Conservation (phyloP, 768 basidiomycete genomes). For the Leccinum ochraceum region DNA sequence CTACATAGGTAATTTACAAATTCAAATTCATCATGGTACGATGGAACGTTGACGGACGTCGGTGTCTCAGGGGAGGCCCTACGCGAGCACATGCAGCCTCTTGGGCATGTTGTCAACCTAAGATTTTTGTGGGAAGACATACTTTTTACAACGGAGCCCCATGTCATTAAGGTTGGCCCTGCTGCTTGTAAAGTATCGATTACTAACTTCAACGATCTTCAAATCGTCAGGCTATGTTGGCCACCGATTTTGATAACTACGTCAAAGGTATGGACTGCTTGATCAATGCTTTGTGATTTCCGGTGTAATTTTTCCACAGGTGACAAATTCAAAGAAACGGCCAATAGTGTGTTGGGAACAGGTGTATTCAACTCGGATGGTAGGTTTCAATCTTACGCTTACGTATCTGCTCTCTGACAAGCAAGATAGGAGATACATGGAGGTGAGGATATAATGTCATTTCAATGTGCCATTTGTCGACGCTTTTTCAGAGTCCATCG, state of each 20-base stretch:
- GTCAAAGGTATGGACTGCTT: constrained; percentile 39
- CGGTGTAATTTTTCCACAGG: constrained; percentile 26
- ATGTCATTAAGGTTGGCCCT: constrained; percentile 41
- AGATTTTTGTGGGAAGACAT: constrained; percentile 50
- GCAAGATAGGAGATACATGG: constrained; percentile 60
- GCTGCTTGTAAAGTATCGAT: not conserved
- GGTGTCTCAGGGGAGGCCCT: constrained; percentile 23
- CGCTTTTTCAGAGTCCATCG: constrained; percentile 54
- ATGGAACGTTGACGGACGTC: not conserved
- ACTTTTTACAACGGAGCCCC: constrained; percentile 51
- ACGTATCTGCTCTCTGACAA: constrained; percentile 3
- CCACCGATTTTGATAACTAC: constrained; percentile 44
- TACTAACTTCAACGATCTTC: not conserved
- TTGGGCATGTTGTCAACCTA: constrained; percentile 41
- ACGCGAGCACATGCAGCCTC: constrained; percentile 23
- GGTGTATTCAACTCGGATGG: constrained; percentile 62
- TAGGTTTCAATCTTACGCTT: constrained; percentile 13
- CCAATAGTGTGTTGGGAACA: constrained; percentile 42
- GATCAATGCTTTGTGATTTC: not conserved
- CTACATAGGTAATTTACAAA: constrained; percentile 35
- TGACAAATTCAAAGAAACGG: constrained; percentile 30
- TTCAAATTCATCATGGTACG: not conserved
- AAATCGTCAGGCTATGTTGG: constrained; percentile 37
- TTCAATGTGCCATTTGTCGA: not conserved
- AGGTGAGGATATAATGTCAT: constrained; percentile 42